phyloP scores from a whole-genome alignment of 129 eudicot species.

The Calendula officinalis region DNA sequence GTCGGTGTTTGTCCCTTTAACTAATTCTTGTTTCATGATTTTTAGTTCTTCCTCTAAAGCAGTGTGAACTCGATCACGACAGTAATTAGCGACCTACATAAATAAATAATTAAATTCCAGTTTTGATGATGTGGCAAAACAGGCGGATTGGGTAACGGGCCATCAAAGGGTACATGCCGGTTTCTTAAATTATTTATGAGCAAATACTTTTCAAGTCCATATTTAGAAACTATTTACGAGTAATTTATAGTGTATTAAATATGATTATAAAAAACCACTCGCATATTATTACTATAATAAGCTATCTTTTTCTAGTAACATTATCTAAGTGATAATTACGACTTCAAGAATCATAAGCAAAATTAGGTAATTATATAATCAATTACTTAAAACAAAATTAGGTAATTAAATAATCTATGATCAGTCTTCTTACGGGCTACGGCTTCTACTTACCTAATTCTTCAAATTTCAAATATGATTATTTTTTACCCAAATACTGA shows the following conservation, averaged over 20 bases:
- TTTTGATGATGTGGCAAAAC: constrained; percentile 3
- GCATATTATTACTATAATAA: too few species aligned
- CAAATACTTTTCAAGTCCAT: too few species aligned
- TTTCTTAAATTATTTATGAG: too few species aligned
- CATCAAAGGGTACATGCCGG: too few species aligned
- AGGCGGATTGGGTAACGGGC: too few species aligned
- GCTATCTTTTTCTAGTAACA: background rate
- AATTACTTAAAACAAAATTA: background rate
- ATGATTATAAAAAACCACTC: too few species aligned
- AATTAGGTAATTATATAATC: background rate
- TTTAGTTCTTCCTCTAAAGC: constrained; percentile 65
- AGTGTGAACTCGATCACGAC: constrained; percentile 60
- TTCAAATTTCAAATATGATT: background rate
- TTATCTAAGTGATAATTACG: background rate
- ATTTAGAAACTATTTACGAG: too few species aligned
- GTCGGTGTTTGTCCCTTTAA: constrained; percentile 39
- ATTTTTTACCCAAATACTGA: background rate
- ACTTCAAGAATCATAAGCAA: background rate
- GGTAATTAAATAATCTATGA: background rate
- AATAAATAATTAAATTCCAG: background rate
- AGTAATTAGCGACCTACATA: constrained; percentile 73
- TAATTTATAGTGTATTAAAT: too few species aligned
- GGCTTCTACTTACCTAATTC: background rate
- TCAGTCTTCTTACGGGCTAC: background rate
- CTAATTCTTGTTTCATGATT: constrained; percentile 31